Percentiles rank a stretch among this genome's conserved stretches.
These are phyloP conservation scores for Dysphania ambrosioides DNA, from an alignment of 148 eudicot genomes.

Conservation along the genomic window DNA sequence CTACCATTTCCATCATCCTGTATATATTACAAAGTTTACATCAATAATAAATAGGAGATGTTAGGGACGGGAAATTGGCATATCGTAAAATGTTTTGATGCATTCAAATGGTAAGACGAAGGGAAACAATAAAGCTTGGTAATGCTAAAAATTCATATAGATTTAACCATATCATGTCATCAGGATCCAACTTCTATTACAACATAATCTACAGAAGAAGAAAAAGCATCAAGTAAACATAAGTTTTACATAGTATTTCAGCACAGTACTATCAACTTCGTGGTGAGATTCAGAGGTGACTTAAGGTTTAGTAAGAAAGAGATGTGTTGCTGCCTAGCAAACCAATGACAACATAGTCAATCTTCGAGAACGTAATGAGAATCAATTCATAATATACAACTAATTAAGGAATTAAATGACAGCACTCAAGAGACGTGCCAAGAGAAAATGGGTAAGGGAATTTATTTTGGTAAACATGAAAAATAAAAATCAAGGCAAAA, in stretches of 20 bases:
- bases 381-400: not conserved
- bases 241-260: not conserved
- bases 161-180: not conserved
- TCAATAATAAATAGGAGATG: not conserved
- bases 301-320: not conserved
- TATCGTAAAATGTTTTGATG: not conserved
- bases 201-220: not conserved
- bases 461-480: not conserved
- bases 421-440: not conserved
- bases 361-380: not conserved
- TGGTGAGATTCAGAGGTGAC: not conserved
- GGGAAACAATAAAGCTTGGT: not conserved
- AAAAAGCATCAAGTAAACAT: not conserved
- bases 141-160: not conserved
- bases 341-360: not conserved
- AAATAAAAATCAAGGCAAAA: not conserved
- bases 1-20: not conserved
- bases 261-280: not conserved
- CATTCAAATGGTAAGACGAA: not conserved
- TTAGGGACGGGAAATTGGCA: not conserved
- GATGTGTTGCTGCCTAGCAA: not conserved
- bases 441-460: not conserved
- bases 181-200: not conserved
- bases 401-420: not conserved
- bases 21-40: not conserved